Evolutionary conservation across 371 early-diverging fungal species (phyloP), one percentile per base, ranked within the genome.

Genomic region (Cokeromyces recurvatus): DNA sequence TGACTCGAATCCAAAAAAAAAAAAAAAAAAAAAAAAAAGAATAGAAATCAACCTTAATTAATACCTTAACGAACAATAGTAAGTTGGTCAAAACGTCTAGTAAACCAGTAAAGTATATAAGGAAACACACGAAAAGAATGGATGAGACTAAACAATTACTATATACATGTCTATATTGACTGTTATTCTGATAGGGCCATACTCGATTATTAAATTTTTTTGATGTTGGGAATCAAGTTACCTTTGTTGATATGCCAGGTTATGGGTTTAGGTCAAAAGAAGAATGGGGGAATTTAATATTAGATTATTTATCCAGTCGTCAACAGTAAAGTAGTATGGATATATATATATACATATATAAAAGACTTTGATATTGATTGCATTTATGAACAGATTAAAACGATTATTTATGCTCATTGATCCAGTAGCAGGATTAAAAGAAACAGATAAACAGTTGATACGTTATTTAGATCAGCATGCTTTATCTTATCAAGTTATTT

Each of bases 171-270:
- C 9, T 14, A 43, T 32, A 8, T 11, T 22, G 32, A n/a, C n/a
- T n/a, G 19, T 43, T 17, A 45, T 35, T 36, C 17, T 32, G 2
- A 24, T 14, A 81, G 81, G 89, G 90, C 6, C 87, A 85, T 48
- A 89, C 90, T 0, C 71, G 75, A 19, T 49, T 81, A 38, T 65
- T 89, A 52, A 87, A 87, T 47, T 85, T 87, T 47, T 87, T 86
- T 52, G 63, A 75, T 31, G 58, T 87, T 38, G 79, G 74, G 2
- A 62, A 59, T 27, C 46, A 69, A 55, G 12, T 87, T 8, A 77
- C 78, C 1, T 42, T 89, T n/a, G 88, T 89, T 11, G 90, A 89
- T 49, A 87, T 87, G 87, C 90, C 90, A 5, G 90, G 90, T 3
- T 89, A 89, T 48, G 90, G 90, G 1, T 87, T 66, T 55, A 76